Conservation (phyloP, 257 asterid species). For the Solanum sitiens region DNA sequence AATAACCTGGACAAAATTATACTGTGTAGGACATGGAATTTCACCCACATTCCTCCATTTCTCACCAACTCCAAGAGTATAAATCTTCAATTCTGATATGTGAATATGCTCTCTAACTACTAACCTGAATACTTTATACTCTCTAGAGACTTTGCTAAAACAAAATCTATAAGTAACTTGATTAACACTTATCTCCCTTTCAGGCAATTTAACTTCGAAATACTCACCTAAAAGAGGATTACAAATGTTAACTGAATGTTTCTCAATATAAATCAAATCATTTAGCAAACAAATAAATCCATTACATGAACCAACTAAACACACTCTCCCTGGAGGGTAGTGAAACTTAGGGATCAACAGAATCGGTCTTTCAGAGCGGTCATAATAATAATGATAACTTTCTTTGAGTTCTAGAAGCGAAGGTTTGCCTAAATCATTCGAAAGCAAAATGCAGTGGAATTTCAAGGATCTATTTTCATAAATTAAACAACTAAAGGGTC, state of each 20-base stretch:
- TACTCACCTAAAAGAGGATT: not conserved
- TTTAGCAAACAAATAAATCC: not conserved
- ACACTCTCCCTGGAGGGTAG: too few relatives aligned
- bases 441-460: too few relatives aligned
- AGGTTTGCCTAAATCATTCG: too few relatives aligned
- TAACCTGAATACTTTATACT: not conserved
- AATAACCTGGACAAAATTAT: not conserved
- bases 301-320: not conserved
- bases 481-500: too few relatives aligned
- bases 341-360: too few relatives aligned
- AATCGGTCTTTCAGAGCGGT: too few relatives aligned
- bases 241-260: not conserved
- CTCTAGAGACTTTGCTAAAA: not conserved
- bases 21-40: not conserved
- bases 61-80: not conserved
- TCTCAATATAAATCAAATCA: not conserved
- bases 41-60: not conserved
- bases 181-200: not conserved
- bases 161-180: not conserved
- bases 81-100: not conserved
- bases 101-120: not conserved
- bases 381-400: too few relatives aligned
- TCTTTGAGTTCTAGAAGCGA: too few relatives aligned
- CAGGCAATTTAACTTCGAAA: not conserved
- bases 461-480: too few relatives aligned